phyloP scores from a whole-genome alignment of 177 flowering plant species.

The Vitis hybrid region DNA sequence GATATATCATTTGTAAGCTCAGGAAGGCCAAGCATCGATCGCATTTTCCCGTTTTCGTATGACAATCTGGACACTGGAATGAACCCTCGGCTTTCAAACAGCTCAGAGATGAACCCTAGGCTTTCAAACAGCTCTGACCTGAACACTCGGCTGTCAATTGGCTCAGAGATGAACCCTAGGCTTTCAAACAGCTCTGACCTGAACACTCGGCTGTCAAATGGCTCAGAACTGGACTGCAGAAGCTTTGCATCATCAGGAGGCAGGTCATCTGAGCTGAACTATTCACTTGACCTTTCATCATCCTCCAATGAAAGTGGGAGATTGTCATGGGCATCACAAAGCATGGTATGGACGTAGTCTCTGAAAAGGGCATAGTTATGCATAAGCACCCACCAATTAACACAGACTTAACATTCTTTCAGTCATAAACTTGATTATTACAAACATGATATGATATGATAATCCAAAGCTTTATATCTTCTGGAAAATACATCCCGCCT shows the following conservation, averaged over 20 bases:
- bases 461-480: too few relatives aligned
- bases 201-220: constrained; percentile 20
- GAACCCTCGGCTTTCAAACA: constrained; percentile 20
- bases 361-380: neutral
- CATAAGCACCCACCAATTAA: neutral
- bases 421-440: too few relatives aligned
- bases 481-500: too few relatives aligned
- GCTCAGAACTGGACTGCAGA: constrained; percentile 23
- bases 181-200: too few relatives aligned
- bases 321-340: constrained; percentile 26
- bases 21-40: constrained; percentile 40
- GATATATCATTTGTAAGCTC: constrained; percentile 51
- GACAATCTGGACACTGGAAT: constrained; percentile 20
- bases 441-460: too few relatives aligned
- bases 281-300: constrained; percentile 18
- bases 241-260: constrained; percentile 17
- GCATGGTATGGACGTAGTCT: constrained; percentile 30
- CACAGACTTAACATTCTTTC: neutral
- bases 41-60: constrained; percentile 21
- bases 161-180: constrained; percentile 15
- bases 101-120: constrained; percentile 15
- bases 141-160: neutral
- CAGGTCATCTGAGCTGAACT: constrained; percentile 11
- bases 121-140: too few relatives aligned
- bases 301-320: constrained; percentile 27